Conservation (phyloP, 352 stramenopile genomes). For the Pythium pyrilobum region DNA sequence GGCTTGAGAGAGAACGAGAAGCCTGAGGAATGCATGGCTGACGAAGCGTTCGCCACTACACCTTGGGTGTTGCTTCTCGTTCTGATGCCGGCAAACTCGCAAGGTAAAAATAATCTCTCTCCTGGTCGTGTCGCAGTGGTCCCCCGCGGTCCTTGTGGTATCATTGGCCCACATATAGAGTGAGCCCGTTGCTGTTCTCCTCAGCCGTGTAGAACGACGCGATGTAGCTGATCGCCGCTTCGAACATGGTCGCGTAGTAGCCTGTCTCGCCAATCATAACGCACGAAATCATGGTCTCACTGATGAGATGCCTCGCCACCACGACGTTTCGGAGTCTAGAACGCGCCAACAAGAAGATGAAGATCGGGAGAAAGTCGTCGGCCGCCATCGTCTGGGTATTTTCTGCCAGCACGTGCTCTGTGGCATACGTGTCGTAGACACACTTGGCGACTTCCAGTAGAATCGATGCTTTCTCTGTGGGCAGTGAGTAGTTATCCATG, state of each 20-base stretch:
- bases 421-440: slow-evolving; percentile 59
- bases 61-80: neutral
- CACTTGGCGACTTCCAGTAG: slow-evolving; percentile 63
- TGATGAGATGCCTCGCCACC: slow-evolving; percentile 58
- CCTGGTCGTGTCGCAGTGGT: neutral
- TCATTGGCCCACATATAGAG: no score
- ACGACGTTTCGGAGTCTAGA: slow-evolving; percentile 52
- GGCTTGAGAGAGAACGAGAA: no score
- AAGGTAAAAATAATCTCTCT: slow-evolving; percentile 7
- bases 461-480: slow-evolving; percentile 57
- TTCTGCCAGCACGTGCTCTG: slow-evolving; percentile 29
- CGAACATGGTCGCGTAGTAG: slow-evolving; percentile 79
- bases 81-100: neutral
- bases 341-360: slow-evolving; percentile 63
- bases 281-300: slow-evolving; percentile 69
- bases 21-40: no score
- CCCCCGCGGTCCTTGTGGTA: no score
- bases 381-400: slow-evolving; percentile 43
- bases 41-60: no score
- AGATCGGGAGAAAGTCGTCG: slow-evolving; percentile 78
- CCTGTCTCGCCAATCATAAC: slow-evolving; percentile 76
- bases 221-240: slow-evolving; percentile 68
- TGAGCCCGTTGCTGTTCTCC: neutral
- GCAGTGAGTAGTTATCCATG: slow-evolving; percentile 72
- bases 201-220: slow-evolving; percentile 26